Base-by-base conservation (phyloP, 495 filamentous ascomycete genomes). In the Xylona heveae region DNA sequence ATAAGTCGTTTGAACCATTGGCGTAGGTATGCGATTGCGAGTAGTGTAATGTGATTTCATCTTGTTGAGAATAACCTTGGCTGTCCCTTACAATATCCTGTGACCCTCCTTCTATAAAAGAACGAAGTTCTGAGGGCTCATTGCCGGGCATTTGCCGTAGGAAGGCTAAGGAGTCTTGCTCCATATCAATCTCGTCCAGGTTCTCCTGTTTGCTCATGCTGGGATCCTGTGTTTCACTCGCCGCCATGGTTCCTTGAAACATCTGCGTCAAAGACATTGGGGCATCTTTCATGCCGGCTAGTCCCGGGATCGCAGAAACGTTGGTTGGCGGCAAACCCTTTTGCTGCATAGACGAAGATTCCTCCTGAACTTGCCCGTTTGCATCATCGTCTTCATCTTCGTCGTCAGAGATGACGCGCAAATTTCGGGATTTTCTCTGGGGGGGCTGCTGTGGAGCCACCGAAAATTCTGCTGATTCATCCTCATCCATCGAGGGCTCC, bases 181-280 rank as follows among this genome's bases (percentile, higher is more conserved):
- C 52, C 15, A 42, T 40, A 19, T 53, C 42, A 3, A 40, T 23
- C 3, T 34, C 19, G 20, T 43, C 35, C 12, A 38, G 10, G 20
- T 21, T 38, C 6, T 33, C 27, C 6, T 36, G 14, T 9, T 26
- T 17, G 13, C 17, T 30, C 36, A 34, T 15, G 24, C 46, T 12
- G 34, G 31, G n/a, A 30, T 45, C 34, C 26, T 46, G 31, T 19
- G 43, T 40, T 17, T 58, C 42, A 27, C 65, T 68, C 20, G 78
- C 67, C 30, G 72, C 78, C 65, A 94, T 74, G 1, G 84, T 94
- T 17, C 78, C 81, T n/a, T 77, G 75, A 48, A 92, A 94, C 32
- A 81, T 79, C 47, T 94, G 84, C 3, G 82, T 92, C 30, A 92
- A 59, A 25, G 56, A 53, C 17, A 58, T 49, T 10, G 60, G 59